These are phyloP conservation scores for Meyerozyma carpophila DNA, from an alignment of 1,139 yeast genomes.

Conservation along the genomic window DNA sequence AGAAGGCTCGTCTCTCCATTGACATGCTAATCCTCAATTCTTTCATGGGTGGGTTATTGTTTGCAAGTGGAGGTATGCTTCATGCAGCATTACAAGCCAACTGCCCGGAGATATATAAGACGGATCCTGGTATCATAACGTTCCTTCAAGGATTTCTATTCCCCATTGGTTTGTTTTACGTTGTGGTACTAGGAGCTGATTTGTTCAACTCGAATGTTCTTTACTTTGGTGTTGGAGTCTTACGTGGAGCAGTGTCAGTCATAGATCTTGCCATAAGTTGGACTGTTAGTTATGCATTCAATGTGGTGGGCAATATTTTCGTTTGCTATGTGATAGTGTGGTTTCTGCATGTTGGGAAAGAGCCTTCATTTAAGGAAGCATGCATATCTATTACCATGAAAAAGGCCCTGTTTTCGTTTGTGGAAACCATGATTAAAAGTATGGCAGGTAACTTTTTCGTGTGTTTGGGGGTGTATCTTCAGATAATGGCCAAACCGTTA, in stretches of 20 bases:
- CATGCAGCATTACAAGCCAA: slow-evolving; percentile 52
- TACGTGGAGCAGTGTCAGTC: slow-evolving; percentile 63
- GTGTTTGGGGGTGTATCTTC: slow-evolving; percentile 67
- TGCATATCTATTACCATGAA: slow-evolving; percentile 40
- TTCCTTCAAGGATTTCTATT: slow-evolving; percentile 53
- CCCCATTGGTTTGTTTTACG: slow-evolving; percentile 69
- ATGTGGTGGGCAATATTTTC: slow-evolving; percentile 58
- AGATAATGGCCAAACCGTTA: slow-evolving; percentile 72
- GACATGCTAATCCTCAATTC: slow-evolving; percentile 58
- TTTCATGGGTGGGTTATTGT: slow-evolving; percentile 63
- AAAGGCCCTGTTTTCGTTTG: slow-evolving; percentile 46
- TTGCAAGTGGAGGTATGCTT: slow-evolving; percentile 71
- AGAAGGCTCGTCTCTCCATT: slow-evolving; percentile 61
- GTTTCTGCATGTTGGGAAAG: slow-evolving; percentile 43
- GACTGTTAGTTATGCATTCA: slow-evolving; percentile 63
- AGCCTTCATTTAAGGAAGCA: slow-evolving; percentile 37
- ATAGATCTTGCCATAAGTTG: slow-evolving; percentile 62
- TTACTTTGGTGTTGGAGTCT: slow-evolving; percentile 61
- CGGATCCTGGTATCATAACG: slow-evolving; percentile 50
- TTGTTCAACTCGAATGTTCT: slow-evolving; percentile 67
- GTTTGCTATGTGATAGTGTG: slow-evolving; percentile 60
- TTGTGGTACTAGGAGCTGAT: slow-evolving; percentile 69
- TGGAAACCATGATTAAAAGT: slow-evolving; percentile 57
- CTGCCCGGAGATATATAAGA: slow-evolving; percentile 32
- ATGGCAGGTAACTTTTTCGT: slow-evolving; percentile 76